phyloP scores from a whole-genome alignment of 352 stramenopile genomes.

The Pythium pyrilobum region DNA sequence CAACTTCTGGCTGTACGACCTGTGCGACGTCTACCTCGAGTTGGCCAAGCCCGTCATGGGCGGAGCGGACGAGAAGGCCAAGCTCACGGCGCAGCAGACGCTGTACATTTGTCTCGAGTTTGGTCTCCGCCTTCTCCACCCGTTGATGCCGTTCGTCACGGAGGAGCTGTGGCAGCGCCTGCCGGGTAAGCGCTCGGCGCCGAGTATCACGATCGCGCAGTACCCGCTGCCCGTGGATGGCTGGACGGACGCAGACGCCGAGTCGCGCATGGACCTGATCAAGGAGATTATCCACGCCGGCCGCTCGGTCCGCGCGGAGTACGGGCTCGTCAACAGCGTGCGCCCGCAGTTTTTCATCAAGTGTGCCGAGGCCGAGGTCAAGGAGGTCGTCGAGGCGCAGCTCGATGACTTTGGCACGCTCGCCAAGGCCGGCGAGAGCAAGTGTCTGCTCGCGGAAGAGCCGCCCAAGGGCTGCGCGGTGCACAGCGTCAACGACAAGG shows the following conservation, averaged over 20 bases:
- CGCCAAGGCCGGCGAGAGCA: conserved; percentile 87
- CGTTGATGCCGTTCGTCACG: conserved; percentile 98
- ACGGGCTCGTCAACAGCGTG: conserved; percentile 76
- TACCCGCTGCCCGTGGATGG: conserved; percentile 67
- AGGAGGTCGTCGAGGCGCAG: conserved; percentile 74
- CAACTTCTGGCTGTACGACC: conserved; percentile 97
- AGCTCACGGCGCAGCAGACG: conserved; percentile 76
- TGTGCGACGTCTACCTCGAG: conserved; percentile 99
- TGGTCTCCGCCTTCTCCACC: conserved; percentile 92
- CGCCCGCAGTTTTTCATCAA: conserved; percentile 89
- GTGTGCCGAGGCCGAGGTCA: conserved; percentile 66
- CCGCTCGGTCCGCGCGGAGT: conserved; percentile 91
- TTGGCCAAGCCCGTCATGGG: conserved; percentile 97
- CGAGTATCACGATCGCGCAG: conserved; percentile 74
- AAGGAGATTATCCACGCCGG: conserved; percentile 95
- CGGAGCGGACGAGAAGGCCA: conserved; percentile 66
- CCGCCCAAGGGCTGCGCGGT: conserved; percentile 88
- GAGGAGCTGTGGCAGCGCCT: conserved; percentile 91
- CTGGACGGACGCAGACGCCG: conserved; percentile 87
- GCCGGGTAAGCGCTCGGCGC: conserved; percentile 53
- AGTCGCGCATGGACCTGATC: conserved; percentile 91
- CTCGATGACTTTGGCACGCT: conserved; percentile 95
- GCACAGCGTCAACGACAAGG: conserved; percentile 92
- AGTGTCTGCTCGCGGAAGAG: conserved; percentile 84
- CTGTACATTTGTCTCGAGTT: conserved; percentile 84